Conservation (phyloP, 495 filamentous ascomycete species). For the Neurospora sp. region DNA sequence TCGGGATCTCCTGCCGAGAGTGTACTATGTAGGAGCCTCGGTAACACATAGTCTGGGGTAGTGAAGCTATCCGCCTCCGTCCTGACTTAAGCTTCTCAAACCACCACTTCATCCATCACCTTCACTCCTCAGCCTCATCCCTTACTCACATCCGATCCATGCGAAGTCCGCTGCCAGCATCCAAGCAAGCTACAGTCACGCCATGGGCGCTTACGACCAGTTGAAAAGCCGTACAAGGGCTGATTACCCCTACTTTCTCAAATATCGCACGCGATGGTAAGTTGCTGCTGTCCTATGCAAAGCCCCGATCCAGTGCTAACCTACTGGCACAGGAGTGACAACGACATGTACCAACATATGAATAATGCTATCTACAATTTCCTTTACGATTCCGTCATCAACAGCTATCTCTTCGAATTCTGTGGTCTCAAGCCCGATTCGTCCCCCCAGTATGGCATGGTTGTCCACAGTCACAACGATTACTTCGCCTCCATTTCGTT, state of each 20-base stretch:
- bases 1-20: not conserved
- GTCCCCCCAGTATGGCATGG: constrained; percentile 63
- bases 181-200: not conserved
- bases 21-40: not conserved
- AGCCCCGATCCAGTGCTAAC: not conserved
- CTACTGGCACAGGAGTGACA: constrained; percentile 58
- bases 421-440: constrained; percentile 65
- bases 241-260: constrained; percentile 71
- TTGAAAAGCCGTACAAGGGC: constrained; percentile 54
- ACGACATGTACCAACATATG: constrained; percentile 88
- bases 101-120: not conserved
- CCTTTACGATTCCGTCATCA: constrained; percentile 81
- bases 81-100: not conserved
- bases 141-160: not conserved
- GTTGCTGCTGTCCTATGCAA: not conserved
- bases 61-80: not conserved
- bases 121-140: not conserved
- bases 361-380: constrained; percentile 80
- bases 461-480: constrained; percentile 72
- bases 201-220: constrained; percentile 26
- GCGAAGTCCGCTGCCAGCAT: not conserved
- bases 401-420: constrained; percentile 73
- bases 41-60: not conserved
- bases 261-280: constrained; percentile 86
- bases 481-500: constrained; percentile 80